phyloP scores from a whole-genome alignment of 1,284 basidiomycete genomes.

The Ganoderma lingzhi region DNA sequence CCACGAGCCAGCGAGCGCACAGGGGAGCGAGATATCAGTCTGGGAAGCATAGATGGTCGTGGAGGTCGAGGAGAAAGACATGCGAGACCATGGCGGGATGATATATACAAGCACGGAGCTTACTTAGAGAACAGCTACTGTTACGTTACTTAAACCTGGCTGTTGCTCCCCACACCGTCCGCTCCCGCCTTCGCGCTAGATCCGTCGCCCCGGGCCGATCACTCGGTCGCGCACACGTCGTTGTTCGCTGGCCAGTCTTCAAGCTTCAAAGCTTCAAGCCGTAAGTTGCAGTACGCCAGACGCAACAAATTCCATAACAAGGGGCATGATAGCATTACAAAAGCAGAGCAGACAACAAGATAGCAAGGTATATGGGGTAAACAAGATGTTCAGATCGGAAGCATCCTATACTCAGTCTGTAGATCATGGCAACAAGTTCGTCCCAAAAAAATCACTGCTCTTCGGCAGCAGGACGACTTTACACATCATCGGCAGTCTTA shows the following conservation, averaged over 20 bases:
- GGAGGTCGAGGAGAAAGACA: conserved; percentile 13
- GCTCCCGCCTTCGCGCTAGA: conserved; percentile 14
- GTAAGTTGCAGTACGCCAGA: not conserved
- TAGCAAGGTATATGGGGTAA: conserved; percentile 9
- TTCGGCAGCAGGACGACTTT: not conserved
- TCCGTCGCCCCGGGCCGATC: conserved; percentile 24
- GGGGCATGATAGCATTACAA: conserved; percentile 2
- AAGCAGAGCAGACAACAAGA: conserved; percentile 6
- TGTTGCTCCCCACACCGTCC: conserved; percentile 28
- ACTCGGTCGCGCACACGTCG: conserved; percentile 30
- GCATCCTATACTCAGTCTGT: not conserved
- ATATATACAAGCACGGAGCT: conserved; percentile 2
- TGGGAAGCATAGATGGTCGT: conserved; percentile 35
- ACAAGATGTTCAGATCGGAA: not conserved
- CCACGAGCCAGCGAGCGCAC: conserved; percentile 42
- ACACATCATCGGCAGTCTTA: not conserved
- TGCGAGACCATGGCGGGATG: not conserved
- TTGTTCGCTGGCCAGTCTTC: no score
- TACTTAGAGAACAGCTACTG: conserved; percentile 12
- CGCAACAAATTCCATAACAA: not conserved
- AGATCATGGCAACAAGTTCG: not conserved
- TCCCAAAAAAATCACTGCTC: not conserved
- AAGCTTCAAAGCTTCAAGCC: no score
- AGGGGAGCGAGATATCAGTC: conserved; percentile 23
- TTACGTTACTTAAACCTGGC: conserved; percentile 9